Base-by-base conservation (phyloP, 768 basidiomycete species). In the Suillus weaverae region DNA sequence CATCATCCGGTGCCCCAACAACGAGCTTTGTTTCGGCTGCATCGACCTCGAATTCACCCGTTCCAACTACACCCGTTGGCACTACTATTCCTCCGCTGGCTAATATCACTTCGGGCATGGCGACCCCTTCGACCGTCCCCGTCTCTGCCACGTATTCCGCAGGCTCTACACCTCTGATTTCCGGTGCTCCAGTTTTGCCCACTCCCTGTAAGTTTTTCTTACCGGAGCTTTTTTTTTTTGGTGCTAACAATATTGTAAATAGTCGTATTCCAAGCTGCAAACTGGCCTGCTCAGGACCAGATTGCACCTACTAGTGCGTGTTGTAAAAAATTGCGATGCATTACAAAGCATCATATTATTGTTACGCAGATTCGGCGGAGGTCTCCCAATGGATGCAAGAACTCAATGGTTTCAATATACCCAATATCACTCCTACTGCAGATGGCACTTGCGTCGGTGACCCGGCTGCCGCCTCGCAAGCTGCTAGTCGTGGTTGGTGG, bases 401-500 rank as follows among this genome's bases (percentile, higher is more conserved):
- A 71, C 81, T 95, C 32, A 81, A 91, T 32, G 89, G 90, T 1
- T 81, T 81, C 64, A 61, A 87, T 66, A 90, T 95, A 64, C 94
- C 94, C 1, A 69, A 86, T 65, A 69, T 90, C 30, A n/a, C 73
- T 9, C 85, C 85, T 5, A 94, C 90, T 0, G 71, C 70, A 3
- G 86, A 92, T 65, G 90, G 90, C n/a, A 84, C 87, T 2, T 95
- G 94, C 73, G 78, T 69, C 14, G 81, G 81, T 57, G 85, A 92
- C 69, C 81, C 88, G 30, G 73, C 70, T 8, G 84, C 86, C 5
- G 86, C 84, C 5, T 78, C 84, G 0, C 75, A 89, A 51, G 85
- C 88, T 39, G 78, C 83, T n/a, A 75, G 75, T 53, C 86, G 86
- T 68, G 93, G 93, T 51, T 96, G 94, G 94, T 96, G 94, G 94